Percentiles rank a stretch among this genome's conserved stretches.
Evolutionary conservation across 2,329 filamentous ascomycete species (phyloP).

Genomic region (Fusarium sp.): DNA sequence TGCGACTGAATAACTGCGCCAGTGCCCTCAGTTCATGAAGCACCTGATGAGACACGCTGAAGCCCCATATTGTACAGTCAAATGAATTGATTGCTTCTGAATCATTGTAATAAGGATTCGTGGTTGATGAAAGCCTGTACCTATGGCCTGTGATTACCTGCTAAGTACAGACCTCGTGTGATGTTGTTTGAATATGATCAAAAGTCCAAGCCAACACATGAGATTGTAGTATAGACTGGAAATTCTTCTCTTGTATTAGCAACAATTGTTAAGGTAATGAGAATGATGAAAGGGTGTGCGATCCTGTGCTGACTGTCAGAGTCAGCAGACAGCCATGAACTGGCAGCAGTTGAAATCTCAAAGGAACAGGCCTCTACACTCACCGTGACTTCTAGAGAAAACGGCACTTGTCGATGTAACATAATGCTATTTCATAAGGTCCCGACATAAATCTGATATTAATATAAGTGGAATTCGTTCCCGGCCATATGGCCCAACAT

Average conservation of each 20-base stretch:
- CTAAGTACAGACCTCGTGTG: not conserved
- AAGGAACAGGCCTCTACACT: not conserved
- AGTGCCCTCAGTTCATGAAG: not conserved
- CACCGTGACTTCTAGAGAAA: not conserved
- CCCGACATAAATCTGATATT: conserved; percentile 7
- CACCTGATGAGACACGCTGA: too few relatives aligned
- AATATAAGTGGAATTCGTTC: conserved; percentile 29
- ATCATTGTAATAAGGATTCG: not conserved
- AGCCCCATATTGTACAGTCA: too few relatives aligned
- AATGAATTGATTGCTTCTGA: not conserved
- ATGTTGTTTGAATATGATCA: not conserved
- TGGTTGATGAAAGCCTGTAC: too few relatives aligned
- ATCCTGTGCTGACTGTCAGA: not conserved
- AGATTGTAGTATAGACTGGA: not conserved
- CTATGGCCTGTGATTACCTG: not conserved
- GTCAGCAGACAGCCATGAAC: not conserved
- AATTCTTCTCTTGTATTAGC: not conserved
- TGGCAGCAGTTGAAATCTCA: not conserved
- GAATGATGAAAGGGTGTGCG: not conserved
- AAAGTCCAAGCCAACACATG: not conserved
- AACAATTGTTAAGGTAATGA: too few relatives aligned
- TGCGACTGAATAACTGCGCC: not conserved
- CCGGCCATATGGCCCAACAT: conserved; percentile 6
- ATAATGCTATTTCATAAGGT: conserved; percentile 12
- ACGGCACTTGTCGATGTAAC: not conserved